Percentiles rank a stretch among this genome's conserved stretches.
phyloP scores from a whole-genome alignment of 495 filamentous ascomycete genomes.

The Daldinia childiae region DNA sequence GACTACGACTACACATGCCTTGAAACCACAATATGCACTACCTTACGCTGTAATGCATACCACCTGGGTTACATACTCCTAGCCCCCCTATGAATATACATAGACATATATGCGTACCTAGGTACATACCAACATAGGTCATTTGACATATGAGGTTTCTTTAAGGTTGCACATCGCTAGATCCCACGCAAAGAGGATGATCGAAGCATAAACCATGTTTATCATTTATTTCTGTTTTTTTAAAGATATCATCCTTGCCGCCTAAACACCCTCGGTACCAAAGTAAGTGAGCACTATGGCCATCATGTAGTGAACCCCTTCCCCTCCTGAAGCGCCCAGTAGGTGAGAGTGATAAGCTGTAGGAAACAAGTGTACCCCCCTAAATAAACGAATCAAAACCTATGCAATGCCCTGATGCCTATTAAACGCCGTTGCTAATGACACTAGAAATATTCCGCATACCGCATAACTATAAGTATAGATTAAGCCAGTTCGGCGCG shows the following conservation, averaged over 20 bases:
- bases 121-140: too few relatives aligned
- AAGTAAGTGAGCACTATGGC: not conserved
- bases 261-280: not conserved
- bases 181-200: conserved; percentile 20
- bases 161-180: conserved; percentile 12
- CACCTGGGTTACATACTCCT: not conserved
- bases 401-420: conserved; percentile 1
- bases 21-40: not conserved
- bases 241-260: not conserved
- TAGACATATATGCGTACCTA: too few relatives aligned
- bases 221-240: conserved; percentile 14
- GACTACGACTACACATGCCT: not conserved
- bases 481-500: conserved; percentile 11
- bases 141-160: not conserved
- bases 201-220: conserved; percentile 21
- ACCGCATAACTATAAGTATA: not conserved
- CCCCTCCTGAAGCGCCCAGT: not conserved
- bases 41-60: not conserved
- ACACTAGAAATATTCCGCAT: not conserved
- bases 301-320: not conserved
- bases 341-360: not conserved
- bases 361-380: conserved; percentile 1
- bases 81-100: too few relatives aligned
- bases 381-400: conserved; percentile 9
- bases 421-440: conserved; percentile 5